Percentiles rank a stretch among this genome's conserved stretches.
These are phyloP conservation scores for Malus hybrid DNA, from an alignment of 331 rosid genomes.

Conservation along the genomic window DNA sequence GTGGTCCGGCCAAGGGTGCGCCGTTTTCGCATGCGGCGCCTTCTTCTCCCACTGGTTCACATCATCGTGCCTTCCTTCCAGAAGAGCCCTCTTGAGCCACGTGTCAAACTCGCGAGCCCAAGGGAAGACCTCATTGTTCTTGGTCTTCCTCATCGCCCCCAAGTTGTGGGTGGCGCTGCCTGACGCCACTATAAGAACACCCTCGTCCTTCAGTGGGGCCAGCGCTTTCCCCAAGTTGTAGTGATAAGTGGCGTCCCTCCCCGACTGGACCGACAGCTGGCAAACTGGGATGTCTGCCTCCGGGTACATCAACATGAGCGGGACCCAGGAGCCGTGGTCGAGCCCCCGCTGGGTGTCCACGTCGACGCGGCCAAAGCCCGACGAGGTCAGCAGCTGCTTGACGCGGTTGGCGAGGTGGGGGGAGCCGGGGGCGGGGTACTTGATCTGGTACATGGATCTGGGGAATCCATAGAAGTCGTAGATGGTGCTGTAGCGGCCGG, in stretches of 20 bases:
- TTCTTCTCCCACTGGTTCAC: conserved; percentile 52
- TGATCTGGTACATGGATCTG: conserved; percentile 54
- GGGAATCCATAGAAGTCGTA: conserved; percentile 73
- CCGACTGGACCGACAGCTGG: conserved; percentile 63
- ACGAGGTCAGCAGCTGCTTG: conserved; percentile 45
- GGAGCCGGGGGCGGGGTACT: conserved; percentile 84
- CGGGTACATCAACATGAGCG: conserved; percentile 73
- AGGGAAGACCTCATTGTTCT: background rate
- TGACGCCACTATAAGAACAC: conserved; percentile 61
- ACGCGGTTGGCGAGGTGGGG: conserved; percentile 59
- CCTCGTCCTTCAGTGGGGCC: conserved; percentile 71
- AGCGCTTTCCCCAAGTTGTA: conserved; percentile 65
- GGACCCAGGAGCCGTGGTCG: conserved; percentile 92
- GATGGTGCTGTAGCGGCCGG: conserved; percentile 45
- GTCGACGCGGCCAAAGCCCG: conserved; percentile 43
- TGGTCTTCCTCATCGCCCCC: background rate
- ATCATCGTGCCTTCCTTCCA: conserved; percentile 76
- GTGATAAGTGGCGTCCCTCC: conserved; percentile 52
- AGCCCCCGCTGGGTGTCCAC: conserved; percentile 63
- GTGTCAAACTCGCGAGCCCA: conserved; percentile 79
- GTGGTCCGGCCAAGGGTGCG: conserved; percentile 78
- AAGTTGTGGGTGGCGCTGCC: conserved; percentile 82
- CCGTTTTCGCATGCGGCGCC: conserved; percentile 61
- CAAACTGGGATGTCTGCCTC: conserved; percentile 80
- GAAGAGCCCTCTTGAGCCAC: conserved; percentile 62